Base-by-base conservation (phyloP, 2,329 filamentous ascomycete species). In the Ophiostoma ulmi region DNA sequence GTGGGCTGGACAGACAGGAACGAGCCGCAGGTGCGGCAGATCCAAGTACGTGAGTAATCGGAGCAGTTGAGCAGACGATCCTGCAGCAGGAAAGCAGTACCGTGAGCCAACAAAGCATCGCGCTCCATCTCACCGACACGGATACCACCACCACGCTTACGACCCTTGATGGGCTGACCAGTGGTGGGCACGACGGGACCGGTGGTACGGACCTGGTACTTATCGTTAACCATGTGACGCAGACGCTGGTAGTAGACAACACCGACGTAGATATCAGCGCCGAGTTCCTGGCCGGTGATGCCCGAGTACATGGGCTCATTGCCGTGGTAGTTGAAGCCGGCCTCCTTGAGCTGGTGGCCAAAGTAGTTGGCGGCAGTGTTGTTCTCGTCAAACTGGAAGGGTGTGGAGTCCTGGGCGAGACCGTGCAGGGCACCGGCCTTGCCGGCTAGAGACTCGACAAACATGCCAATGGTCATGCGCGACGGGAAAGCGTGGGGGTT, bases 391-490 rank as follows among this genome's bases (percentile, higher is more conserved):
- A 98, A 99, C 75, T 90, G 90, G 86, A 97, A 99, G 0, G 95
- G 95, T 0, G 95, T 98, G 64, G 89, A 94, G 79, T 99, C 95
- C 80, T 98, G 95, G 0, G 95, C 92, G n/a, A 97, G 85, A 66
- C 95, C 95, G 79, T 99, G 95, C 48, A 99, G 86, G 17, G 94
- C 92, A 66, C 95, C 95, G 11, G 94, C 89, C 83, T 99, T 99
- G 73, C 95, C 95, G 11, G 95, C 95, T 69, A 99, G 86, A 5
- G 94, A 97, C 83, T 99, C 95, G 78, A 99, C 89, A 80, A 99
- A 98, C 92, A 98, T 98, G 78, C 95, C 95, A 78, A 99, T 99
- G 26, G 95, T 99, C 95, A 99, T 99, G 81, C 95, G 94, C 65
- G 94, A 98, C 8, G 95, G 95, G 86, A 99, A 99, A 78, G 95